Base-by-base conservation (phyloP, 106 monocot genomes). In the Dioscorea zingiberensis region DNA sequence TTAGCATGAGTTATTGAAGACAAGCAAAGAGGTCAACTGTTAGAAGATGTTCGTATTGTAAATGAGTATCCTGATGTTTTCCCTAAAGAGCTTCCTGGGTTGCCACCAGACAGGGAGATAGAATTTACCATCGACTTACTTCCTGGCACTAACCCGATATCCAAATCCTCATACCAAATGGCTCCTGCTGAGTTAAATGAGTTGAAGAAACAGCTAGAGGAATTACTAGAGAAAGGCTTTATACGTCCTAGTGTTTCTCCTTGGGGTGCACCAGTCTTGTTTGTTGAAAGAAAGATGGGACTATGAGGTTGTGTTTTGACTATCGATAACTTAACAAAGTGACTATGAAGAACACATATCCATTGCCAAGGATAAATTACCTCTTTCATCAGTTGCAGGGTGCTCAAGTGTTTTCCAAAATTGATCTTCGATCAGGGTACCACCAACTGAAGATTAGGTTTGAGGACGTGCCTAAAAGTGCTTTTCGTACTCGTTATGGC, bases 311-410 rank as follows among this genome's bases (percentile, higher is more conserved):
- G 30, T 56, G 56, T 24, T 26, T 55, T 9, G 54, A 68, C 22
- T 68, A 68, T 19, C 27, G 23, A 3, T 10, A 44, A 14, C 21
- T 68, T 2, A 68, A 68, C 21, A 56, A 4, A 10, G 23, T 44
- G 10, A 45, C 68, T 4, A 44, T 68, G 28, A 56, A 68, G 57
- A 68, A 68, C 23, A 38, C 9, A 3, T 25, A 68, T 12, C 44
- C 68, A 11, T 16, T 58, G 14, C 44, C 68, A 1, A 21, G 21
- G 9, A 68, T 68, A 15, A 38, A 56, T 38, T 27, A 55, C 11
- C 22, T 68, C 14, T 68, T 68, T 68, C 29, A 68, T 22, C 44
- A 32, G 38, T 22, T 68, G 2, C 10, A 27, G 11, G 38, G 55
- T 30, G 13, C 53, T 13, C 3, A 14, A 1, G 54, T 66, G 54